Conservation (phyloP, 1,284 basidiomycete genomes). For the Naganishia albida region DNA sequence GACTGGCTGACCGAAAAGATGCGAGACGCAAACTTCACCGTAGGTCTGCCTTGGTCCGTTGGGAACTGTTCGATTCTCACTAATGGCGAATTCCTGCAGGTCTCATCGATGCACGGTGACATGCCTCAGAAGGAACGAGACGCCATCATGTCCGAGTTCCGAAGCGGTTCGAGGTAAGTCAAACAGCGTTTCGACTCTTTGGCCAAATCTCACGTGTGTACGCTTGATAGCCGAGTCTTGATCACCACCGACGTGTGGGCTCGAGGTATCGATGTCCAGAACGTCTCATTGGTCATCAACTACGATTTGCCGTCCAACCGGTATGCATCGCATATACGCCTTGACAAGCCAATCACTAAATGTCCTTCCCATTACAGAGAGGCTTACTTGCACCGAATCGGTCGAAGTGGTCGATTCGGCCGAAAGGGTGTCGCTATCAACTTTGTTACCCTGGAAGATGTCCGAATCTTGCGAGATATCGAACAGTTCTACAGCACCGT, state of each 20-base stretch:
- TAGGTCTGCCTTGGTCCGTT: conserved; percentile 74
- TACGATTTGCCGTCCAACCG: conserved; percentile 82
- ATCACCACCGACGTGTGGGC: conserved; percentile 99
- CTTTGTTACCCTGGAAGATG: conserved; percentile 73
- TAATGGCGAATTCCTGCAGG: background rate
- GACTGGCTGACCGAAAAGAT: conserved; percentile 99
- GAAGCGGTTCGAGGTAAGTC: conserved; percentile 81
- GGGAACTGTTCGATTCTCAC: conserved; percentile 34
- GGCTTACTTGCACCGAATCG: conserved; percentile 98
- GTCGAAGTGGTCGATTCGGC: conserved; percentile 91
- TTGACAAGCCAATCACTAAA: too few relatives aligned
- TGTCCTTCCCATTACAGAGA: conserved; percentile 81
- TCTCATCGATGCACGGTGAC: conserved; percentile 73
- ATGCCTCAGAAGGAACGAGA: conserved; percentile 99
- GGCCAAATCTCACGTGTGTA: conserved; percentile 42
- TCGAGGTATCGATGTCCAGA: conserved; percentile 96
- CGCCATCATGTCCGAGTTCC: conserved; percentile 98
- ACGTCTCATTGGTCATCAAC: conserved; percentile 97
- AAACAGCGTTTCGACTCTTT: background rate
- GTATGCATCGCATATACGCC: conserved; percentile 42
- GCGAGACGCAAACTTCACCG: conserved; percentile 94
- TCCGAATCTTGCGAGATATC: conserved; percentile 85
- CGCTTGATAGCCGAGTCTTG: conserved; percentile 85
- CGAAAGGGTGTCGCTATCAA: conserved; percentile 72
- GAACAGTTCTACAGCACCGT: conserved; percentile 59